phyloP scores from a whole-genome alignment of 257 asterid genomes.

The Eustoma russellianum region DNA sequence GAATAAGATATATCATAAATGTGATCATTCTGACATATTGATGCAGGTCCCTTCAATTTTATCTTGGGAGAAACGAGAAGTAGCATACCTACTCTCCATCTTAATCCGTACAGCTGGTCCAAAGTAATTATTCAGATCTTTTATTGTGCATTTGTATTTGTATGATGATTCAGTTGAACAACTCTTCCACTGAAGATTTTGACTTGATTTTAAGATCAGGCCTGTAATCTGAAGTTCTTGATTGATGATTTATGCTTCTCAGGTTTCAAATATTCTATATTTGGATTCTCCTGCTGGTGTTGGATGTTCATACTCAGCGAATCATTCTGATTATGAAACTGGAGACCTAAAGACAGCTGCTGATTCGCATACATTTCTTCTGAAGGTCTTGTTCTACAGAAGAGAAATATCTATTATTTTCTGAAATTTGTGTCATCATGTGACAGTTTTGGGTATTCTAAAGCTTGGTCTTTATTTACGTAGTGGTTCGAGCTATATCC shows the following conservation, averaged over 20 bases:
- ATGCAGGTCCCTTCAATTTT: slow-evolving; percentile 89
- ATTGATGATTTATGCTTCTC: slow-evolving; percentile 7
- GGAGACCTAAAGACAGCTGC: slow-evolving; percentile 77
- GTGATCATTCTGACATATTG: background rate
- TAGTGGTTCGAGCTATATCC: slow-evolving; percentile 96
- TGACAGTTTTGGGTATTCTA: background rate
- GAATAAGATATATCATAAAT: background rate
- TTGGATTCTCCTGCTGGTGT: slow-evolving; percentile 95
- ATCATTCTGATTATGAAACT: slow-evolving; percentile 56
- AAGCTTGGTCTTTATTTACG: slow-evolving; percentile 16
- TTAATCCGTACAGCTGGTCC: slow-evolving; percentile 90
- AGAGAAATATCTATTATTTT: too few species aligned
- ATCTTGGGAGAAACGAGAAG: slow-evolving; percentile 42
- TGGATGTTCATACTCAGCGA: slow-evolving; percentile 72
- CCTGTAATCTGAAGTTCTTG: background rate
- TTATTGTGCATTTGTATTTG: background rate
- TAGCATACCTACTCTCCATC: slow-evolving; percentile 70
- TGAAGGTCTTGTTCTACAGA: slow-evolving; percentile 33
- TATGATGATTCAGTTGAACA: background rate
- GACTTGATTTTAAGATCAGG: background rate
- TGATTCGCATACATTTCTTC: slow-evolving; percentile 76
- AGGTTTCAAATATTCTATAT: slow-evolving; percentile 74
- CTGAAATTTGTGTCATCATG: background rate
- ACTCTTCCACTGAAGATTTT: too few species aligned
- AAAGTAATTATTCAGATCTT: slow-evolving; percentile 44